These are phyloP conservation scores for Corchorus capsularis DNA, from an alignment of 345 rosid species.

Conservation along the genomic window DNA sequence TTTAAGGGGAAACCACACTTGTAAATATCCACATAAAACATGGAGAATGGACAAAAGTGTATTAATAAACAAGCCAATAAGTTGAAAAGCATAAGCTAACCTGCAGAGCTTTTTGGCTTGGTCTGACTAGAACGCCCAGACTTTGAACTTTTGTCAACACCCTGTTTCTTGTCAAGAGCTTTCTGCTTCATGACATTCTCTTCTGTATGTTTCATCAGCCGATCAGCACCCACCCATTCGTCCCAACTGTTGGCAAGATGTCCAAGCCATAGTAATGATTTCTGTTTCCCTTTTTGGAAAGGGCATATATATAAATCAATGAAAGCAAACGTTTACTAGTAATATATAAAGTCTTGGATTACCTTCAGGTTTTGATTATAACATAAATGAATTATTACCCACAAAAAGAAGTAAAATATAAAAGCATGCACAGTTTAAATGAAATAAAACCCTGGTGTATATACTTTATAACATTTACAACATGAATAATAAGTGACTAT, in stretches of 20 bases:
- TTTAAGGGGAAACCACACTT: background rate
- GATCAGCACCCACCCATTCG: slow-evolving; percentile 86
- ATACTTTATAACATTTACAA: no score
- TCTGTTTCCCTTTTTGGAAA: slow-evolving; percentile 32
- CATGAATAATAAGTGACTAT: no score
- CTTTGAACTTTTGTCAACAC: slow-evolving; percentile 60
- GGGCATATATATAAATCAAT: slow-evolving; percentile 36
- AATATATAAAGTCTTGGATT: background rate
- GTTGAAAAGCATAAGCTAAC: slow-evolving; percentile 35
- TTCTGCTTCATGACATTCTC: slow-evolving; percentile 74
- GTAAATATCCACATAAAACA: background rate
- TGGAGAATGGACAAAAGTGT: slow-evolving; percentile 1
- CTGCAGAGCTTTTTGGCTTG: slow-evolving; percentile 62
- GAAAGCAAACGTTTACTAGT: slow-evolving; percentile 28
- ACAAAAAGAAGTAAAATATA: background rate
- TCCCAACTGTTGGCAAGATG: slow-evolving; percentile 85
- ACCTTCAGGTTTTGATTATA: slow-evolving; percentile 16
- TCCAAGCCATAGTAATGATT: slow-evolving; percentile 46
- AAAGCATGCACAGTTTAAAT: background rate
- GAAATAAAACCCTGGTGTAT: background rate
- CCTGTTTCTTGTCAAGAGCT: slow-evolving; percentile 60
- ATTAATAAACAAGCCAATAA: slow-evolving; percentile 9
- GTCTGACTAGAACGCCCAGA: slow-evolving; percentile 61
- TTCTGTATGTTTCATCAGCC: slow-evolving; percentile 62
- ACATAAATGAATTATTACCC: background rate